phyloP scores from a whole-genome alignment of 305 asterid species.

The Solanum aculeatissimum region DNA sequence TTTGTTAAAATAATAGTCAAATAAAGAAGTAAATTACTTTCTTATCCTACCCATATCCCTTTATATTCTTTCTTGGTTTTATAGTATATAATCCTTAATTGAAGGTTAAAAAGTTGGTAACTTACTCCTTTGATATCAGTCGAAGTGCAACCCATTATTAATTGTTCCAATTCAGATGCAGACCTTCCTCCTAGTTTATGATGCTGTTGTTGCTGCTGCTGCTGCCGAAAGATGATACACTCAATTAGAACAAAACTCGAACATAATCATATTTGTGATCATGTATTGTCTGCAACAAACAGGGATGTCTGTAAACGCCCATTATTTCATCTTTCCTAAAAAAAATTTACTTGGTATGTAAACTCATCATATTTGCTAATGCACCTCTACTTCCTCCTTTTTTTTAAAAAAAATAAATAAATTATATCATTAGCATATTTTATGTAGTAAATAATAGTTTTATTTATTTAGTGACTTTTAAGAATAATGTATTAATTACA shows the following conservation, averaged over 20 bases:
- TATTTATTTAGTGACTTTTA: background rate
- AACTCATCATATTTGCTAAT: background rate
- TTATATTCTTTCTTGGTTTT: background rate
- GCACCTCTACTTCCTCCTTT: background rate
- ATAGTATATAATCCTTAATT: background rate
- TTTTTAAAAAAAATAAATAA: background rate
- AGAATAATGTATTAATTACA: background rate
- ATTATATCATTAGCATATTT: background rate
- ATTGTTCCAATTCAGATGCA: conserved; percentile 96
- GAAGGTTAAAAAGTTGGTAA: conserved; percentile 15
- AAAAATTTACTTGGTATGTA: background rate
- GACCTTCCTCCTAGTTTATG: conserved; percentile 69
- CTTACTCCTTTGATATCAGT: conserved; percentile 71
- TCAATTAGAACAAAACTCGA: conserved; percentile 2
- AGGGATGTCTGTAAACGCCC: conserved; percentile 6
- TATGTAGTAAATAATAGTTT: background rate
- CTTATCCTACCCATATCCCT: conserved; percentile 1
- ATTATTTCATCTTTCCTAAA: conserved; percentile 27
- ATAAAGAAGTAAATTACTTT: conserved; percentile 11
- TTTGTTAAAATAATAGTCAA: conserved; percentile 3
- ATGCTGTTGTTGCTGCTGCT: conserved; percentile 43
- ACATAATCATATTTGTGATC: conserved; percentile 61
- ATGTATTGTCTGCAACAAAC: conserved; percentile 59
- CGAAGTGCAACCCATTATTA: conserved; percentile 95
- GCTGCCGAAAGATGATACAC: conserved; percentile 12